Evolutionary conservation across 441 rosid genomes (phyloP), one percentile per base, ranked within the genome.

Genomic region (Adansonia grandidieri): DNA sequence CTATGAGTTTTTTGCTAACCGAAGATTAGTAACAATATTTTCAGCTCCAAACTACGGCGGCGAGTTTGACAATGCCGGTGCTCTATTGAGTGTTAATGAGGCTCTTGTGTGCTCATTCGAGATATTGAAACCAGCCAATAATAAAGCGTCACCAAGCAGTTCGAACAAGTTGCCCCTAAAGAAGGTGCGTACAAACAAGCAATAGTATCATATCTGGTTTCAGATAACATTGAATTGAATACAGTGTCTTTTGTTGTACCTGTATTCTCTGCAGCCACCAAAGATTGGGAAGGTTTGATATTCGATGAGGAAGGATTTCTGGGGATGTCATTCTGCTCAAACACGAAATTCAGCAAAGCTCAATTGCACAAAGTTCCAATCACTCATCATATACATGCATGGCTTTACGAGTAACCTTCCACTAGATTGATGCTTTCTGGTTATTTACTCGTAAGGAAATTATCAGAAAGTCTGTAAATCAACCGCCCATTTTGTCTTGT

Each of bases 1-100:
- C 9, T 96, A 96, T 0, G 99, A 96, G 87, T 96, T 96, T 77
- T 96, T 96, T 3, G 99, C 97, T 1, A 91, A 85, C 78, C 83
- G 97, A 78, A 88, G 88, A 81, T 84, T 95, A 82, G 99, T 95
- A 58, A 95, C 97, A 0, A 92, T 95, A 81, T 95, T 95, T 86
- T 95, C 99, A 6, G 99, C 99, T 77, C 97, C 99, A 64, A 96
- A 96, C 86, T 96, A 96, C 80, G 99, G 99, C 2, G 99, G 99
- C 71, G 99, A 96, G 86, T 96, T 96, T 83, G 99, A 96, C 85
- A 96, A 96, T 81, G 99, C 91, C 0, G 99, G 98, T 81, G 99
- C 98, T 24, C 80, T 93, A 32, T 74, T 93, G 83, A 93, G 98
- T 42, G 99, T 96, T 9, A 93, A 93, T 22, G 85, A 90, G 47